Evolutionary conservation across 2,329 filamentous ascomycete genomes (phyloP).

Genomic region (Dactylellina drechsleri): DNA sequence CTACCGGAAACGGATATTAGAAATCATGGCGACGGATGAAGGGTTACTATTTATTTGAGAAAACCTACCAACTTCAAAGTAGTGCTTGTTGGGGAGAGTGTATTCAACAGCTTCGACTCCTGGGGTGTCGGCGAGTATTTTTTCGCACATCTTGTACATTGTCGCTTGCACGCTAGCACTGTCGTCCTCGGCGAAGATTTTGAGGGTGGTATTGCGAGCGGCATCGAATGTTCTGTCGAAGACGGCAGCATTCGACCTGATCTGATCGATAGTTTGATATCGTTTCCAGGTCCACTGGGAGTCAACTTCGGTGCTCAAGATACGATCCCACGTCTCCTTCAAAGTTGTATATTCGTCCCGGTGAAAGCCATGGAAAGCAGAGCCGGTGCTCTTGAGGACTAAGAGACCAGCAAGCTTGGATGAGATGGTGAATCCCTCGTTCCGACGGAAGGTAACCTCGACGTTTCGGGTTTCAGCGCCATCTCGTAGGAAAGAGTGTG

Average conservation of each 20-base stretch:
- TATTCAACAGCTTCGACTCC: conserved; percentile 80
- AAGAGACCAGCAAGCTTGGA: conserved; percentile 83
- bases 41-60: conserved; percentile 3
- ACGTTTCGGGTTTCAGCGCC: conserved; percentile 87
- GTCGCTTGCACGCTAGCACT: conserved; percentile 94
- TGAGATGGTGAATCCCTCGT: conserved; percentile 76
- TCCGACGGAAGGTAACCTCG: conserved; percentile 74
- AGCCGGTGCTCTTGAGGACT: conserved; percentile 95
- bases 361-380: conserved; percentile 93
- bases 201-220: conserved; percentile 86
- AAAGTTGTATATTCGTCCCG: conserved; percentile 93
- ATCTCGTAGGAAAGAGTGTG: conserved; percentile 93
- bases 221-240: conserved; percentile 83
- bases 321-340: conserved; percentile 90
- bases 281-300: conserved; percentile 84
- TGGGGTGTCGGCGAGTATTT: conserved; percentile 80
- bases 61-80: conserved; percentile 88
- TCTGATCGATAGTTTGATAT: conserved; percentile 74
- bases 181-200: conserved; percentile 87
- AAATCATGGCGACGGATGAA: conserved; percentile 50
- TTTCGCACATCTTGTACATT: conserved; percentile 98
- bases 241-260: conserved; percentile 69
- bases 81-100: conserved; percentile 95
- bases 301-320: conserved; percentile 92
- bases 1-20: conserved; percentile 63